These are phyloP conservation scores for Rhodotorula sp. DNA, from an alignment of 1,284 basidiomycete species.

Conservation along the genomic window DNA sequence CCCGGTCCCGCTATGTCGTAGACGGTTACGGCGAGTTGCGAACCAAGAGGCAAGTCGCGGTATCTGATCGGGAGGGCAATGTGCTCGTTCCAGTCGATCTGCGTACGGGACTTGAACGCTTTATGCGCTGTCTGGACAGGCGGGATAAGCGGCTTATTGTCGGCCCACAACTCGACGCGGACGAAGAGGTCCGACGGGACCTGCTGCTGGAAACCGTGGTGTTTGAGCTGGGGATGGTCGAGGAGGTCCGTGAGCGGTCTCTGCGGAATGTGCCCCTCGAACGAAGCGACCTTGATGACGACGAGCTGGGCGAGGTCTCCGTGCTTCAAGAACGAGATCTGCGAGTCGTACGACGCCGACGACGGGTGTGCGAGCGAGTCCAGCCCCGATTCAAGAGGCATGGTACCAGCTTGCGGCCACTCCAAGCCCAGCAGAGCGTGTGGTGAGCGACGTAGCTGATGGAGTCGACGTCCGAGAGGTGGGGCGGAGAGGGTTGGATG, in stretches of 20 bases:
- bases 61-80: constrained; percentile 86
- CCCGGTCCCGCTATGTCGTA: constrained; percentile 83
- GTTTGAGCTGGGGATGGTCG: constrained; percentile 23
- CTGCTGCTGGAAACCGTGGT: constrained; percentile 58
- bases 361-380: constrained; percentile 14
- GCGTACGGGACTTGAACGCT: constrained; percentile 69
- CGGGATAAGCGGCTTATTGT: constrained; percentile 88
- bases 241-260: constrained; percentile 15
- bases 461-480: no score
- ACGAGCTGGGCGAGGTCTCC: constrained; percentile 81
- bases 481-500: no score
- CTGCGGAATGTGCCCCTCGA: constrained; percentile 19
- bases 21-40: constrained; percentile 89
- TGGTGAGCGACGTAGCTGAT: background rate
- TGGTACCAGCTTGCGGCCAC: background rate
- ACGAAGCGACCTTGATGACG: constrained; percentile 67
- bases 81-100: constrained; percentile 90
- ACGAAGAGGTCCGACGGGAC: constrained; percentile 86
- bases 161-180: constrained; percentile 82
- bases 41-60: constrained; percentile 79
- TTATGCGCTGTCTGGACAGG: constrained; percentile 90
- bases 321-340: constrained; percentile 77
- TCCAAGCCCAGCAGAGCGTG: background rate
- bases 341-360: constrained; percentile 26
- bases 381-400: background rate